Base-by-base conservation (phyloP, 163 green algal species). In the Smithsoniella earleae region DNA sequence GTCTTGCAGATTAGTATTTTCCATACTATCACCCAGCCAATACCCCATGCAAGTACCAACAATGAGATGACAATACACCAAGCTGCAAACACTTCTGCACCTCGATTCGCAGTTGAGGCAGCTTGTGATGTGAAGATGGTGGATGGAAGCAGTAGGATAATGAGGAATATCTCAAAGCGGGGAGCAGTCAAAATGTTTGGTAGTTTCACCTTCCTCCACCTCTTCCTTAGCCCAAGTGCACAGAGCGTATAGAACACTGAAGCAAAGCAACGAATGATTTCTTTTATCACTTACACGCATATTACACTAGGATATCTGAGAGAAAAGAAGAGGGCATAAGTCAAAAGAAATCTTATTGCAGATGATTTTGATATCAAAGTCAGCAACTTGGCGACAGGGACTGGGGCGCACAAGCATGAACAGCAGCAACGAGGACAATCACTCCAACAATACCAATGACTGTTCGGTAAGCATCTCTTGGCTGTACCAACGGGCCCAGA, bases 101-200 rank as follows among this genome's bases (percentile, higher is more conserved):
- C 10, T 8, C 30, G 27, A 43, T 3, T 40, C 6, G 25, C 34
- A n/a, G 16, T 38, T 22, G 31, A 33, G 10, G 27, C 58, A 45
- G 58, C 58, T 13, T 69, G 58, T n/a, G 58, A 45, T 30, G 34
- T 69, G 27, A 69, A 69, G 34, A 69, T 37, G n/a, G 25, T 31
- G 43, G 58, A 69, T 20, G 58, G 58, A 5, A 69, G 20, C 31
- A 69, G 58, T 5, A 69, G 58, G 25, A 69, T 30, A 3, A 33
- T 16, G 6, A 69, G 8, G 34, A 69, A 69, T 69, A 69, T 36
- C 43, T 69, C 58, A 33, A 69, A 25, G 28, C 58, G 31, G 3
- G 58, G 58, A 43, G 58, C 30, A 25, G 58, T 40, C 1, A 33
- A 25, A 13, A 64, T 64, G 13, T 64, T 27, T 25, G 49, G 49